Percentiles rank a stretch among this genome's conserved stretches.
phyloP scores from a whole-genome alignment of 305 asterid species.

The Fraxinus greggii region DNA sequence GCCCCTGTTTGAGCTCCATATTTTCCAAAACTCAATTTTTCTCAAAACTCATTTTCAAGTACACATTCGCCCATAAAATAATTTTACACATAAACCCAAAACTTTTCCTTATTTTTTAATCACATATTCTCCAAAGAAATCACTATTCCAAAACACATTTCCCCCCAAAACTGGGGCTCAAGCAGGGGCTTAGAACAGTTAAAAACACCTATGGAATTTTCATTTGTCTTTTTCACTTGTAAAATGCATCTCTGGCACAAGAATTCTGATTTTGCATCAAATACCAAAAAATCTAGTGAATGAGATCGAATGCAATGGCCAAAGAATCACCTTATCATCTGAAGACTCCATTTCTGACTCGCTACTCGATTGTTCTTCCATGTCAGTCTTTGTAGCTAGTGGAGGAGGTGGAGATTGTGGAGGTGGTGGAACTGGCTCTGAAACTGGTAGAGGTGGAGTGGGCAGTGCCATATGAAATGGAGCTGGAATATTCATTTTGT shows the following conservation, averaged over 20 bases:
- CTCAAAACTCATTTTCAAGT: too few species aligned
- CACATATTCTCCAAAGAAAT: too few species aligned
- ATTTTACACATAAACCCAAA: too few species aligned
- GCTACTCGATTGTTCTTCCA: conserved; percentile 47
- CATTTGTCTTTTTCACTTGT: neutral
- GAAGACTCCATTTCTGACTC: conserved; percentile 97
- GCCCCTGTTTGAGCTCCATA: too few species aligned
- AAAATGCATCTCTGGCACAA: neutral
- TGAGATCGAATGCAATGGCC: conserved; percentile 13
- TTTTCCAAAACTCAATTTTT: too few species aligned
- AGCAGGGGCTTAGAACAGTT: neutral
- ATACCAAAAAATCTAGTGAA: conserved; percentile 11
- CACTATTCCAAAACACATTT: too few species aligned
- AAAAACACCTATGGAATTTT: neutral
- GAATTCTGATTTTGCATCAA: neutral
- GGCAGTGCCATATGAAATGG: conserved; percentile 91
- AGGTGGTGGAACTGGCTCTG: conserved; percentile 52
- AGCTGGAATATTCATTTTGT: conserved; percentile 97
- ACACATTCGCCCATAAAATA: too few species aligned
- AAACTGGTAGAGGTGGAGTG: conserved; percentile 76
- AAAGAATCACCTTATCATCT: conserved; percentile 72
- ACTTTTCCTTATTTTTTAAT: too few species aligned
- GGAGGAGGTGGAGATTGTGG: conserved; percentile 48
- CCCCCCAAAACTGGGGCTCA: too few species aligned
- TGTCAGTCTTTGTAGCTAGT: conserved; percentile 33